A percentile compares a stretch with the other conserved stretches of the same genome.
Evolutionary conservation across 148 eudicot genomes (phyloP).

Genomic region (Talinum fruticosum): DNA sequence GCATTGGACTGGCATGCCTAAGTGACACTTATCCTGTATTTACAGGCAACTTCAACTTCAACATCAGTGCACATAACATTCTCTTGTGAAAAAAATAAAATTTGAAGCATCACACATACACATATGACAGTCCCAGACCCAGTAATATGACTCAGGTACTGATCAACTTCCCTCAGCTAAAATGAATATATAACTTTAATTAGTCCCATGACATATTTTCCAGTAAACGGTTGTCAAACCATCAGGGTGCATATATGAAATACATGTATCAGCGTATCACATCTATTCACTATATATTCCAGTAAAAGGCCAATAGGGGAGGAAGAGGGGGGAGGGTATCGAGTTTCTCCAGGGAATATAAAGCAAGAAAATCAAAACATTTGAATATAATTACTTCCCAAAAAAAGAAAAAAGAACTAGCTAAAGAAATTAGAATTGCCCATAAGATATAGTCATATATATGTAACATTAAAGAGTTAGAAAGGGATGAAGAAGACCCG

Average conservation of each 20-base stretch:
- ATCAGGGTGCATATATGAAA: background rate
- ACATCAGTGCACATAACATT: background rate
- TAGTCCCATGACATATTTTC: background rate
- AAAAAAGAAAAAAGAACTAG: no score
- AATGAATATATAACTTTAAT: background rate
- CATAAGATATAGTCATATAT: background rate
- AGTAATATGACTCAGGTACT: background rate
- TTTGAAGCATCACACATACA: no score
- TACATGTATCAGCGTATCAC: no score
- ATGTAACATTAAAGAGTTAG: constrained; percentile 15
- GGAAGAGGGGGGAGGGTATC: no score
- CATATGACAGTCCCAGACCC: background rate
- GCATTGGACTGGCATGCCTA: background rate
- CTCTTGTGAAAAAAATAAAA: background rate
- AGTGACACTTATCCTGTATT: background rate
- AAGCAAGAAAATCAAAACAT: background rate
- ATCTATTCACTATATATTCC: no score
- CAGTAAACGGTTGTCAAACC: no score
- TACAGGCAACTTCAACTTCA: background rate
- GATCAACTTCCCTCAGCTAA: background rate
- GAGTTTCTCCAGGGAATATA: background rate
- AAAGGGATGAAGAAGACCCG: background rate
- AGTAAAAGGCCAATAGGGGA: no score
- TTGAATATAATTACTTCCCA: no score
- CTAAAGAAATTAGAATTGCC: no score